These are phyloP conservation scores for Erucastrum elatum DNA, from an alignment of 345 rosid genomes.

Conservation along the genomic window DNA sequence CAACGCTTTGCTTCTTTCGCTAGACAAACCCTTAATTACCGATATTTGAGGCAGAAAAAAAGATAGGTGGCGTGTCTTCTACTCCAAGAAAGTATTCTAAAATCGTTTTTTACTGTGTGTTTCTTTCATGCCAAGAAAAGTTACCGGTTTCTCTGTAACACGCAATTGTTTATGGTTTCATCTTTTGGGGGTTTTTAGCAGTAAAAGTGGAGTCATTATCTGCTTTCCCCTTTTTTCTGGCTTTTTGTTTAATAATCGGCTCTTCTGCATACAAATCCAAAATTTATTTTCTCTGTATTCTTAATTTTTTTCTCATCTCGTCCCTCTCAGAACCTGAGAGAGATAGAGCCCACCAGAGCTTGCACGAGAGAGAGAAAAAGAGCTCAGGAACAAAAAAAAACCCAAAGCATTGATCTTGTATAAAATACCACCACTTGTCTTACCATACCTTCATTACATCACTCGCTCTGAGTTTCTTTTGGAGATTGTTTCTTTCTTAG, in stretches of 20 bases:
- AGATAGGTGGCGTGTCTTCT: conserved; percentile 27
- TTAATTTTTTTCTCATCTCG: conserved; percentile 24
- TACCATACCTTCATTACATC: conserved; percentile 26
- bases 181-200: no score
- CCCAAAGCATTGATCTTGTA: conserved; percentile 28
- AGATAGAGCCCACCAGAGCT: conserved; percentile 31
- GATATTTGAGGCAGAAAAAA: conserved; percentile 34
- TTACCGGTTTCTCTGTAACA: neutral
- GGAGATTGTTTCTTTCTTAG: conserved; percentile 8
- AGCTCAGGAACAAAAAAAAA: neutral
- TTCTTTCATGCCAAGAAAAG: neutral
- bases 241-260: neutral
- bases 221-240: neutral
- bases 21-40: conserved; percentile 14
- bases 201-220: conserved; percentile 7
- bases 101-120: neutral
- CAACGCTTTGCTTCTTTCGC: conserved; percentile 29
- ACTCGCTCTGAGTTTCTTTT: conserved; percentile 26
- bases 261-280: conserved; percentile 19
- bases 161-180: neutral
- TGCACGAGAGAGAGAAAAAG: conserved; percentile 32
- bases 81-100: conserved; percentile 13
- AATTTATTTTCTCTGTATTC: conserved; percentile 7
- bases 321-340: conserved; percentile 38
- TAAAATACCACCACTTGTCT: conserved; percentile 37